Base-by-base conservation (phyloP, 2,329 filamentous ascomycete species). In the Botrytis aclada region DNA sequence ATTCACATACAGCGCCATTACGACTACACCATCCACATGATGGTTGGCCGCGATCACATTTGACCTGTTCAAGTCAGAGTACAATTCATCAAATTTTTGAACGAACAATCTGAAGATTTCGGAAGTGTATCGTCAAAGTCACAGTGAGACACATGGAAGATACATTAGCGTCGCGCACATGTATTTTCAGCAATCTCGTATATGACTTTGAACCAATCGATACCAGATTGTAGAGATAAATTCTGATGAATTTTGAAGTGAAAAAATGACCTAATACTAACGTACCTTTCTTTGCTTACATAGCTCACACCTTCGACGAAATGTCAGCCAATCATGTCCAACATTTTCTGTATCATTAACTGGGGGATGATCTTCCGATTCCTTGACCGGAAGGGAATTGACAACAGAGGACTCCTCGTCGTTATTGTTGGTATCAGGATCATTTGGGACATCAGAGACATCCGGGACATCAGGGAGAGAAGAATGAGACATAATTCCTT, bases 261-360 rank as follows among this genome's bases (percentile, higher is more conserved):
- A 69, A 20, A 41, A 25, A 12, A 20, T 54, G 47, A 29, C 47
- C 51, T 72, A 39, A 72, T 58, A 29, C 51, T 43, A 32, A 39
- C 70, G 41, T 83, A 93, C 92, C 86, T 95, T 95, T 84, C 93
- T 86, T 81, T 92, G 90, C 82, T 95, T 94, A 84, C 92, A 94
- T 69, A 92, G 86, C 83, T 95, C 93, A 80, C 93, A 91, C 79
- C 89, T 91, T 82, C 77, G 79, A 74, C 80, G 77, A 72, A 79
- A 74, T 45, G 78, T 81, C 74, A 81, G 80, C 79, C 75, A 80
- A 77, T 74, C 77, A 66, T 77, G 74, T 60, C 77, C 75, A 69
- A 74, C 64, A 51, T 76, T 72, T 69, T 72, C 45, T 1, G 56
- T 14, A 34, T 37, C 29, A 45, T 70, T 65, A 47, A 72, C 65